Base-by-base conservation (phyloP, 2,329 filamentous ascomycete genomes). In the Cordyceps cateniannulata region DNA sequence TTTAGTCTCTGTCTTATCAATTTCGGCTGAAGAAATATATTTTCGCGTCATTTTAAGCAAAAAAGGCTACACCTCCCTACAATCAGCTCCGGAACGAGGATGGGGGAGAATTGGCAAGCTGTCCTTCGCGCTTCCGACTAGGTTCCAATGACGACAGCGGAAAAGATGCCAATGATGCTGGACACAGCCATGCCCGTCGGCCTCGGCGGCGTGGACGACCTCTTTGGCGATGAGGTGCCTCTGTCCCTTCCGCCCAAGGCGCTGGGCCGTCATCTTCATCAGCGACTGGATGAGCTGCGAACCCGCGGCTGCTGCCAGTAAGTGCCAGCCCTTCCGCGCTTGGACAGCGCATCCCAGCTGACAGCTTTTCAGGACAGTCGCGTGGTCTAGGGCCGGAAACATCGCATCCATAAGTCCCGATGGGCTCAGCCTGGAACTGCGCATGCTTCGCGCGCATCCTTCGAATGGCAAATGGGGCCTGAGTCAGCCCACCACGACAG, bases 321-420 rank as follows among this genome's bases (percentile, higher is more conserved):
- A 76, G 86, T 65, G 48, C 20, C 22, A 5, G n/a, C 25, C 35
- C 9, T 14, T 16, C 10, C 10, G 8, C 59, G n/a, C 16, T 25
- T 14, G 55, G 16, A 20, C 29, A 18, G 35, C 49, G 35, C 48
- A 51, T 52, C 44, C 14, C 40, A 58, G 20, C 61, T 66, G 53
- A 59, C 65, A 70, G 63, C 52, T 32, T 35, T 9, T 49, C 66
- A 96, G 92, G 71, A 85, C 85, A 65, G 83, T 97, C 59, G 86
- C 89, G 32, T 98, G 93, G 93, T 96, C 93, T 12, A 92, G 87
- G 68, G 84, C 86, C 63, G 93, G 93, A 48, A 91, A 88, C 62
- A 90, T 98, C 66, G 93, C 93, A 29, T 88, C 87, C 59, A 88
- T 98, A 65, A 84, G 87, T 22, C 76, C 84, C 18, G 88, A 93